A percentile compares a stretch with the other conserved stretches of the same genome.
phyloP scores from a whole-genome alignment of 495 filamentous ascomycete genomes.

The Penicillium robsamsonii region DNA sequence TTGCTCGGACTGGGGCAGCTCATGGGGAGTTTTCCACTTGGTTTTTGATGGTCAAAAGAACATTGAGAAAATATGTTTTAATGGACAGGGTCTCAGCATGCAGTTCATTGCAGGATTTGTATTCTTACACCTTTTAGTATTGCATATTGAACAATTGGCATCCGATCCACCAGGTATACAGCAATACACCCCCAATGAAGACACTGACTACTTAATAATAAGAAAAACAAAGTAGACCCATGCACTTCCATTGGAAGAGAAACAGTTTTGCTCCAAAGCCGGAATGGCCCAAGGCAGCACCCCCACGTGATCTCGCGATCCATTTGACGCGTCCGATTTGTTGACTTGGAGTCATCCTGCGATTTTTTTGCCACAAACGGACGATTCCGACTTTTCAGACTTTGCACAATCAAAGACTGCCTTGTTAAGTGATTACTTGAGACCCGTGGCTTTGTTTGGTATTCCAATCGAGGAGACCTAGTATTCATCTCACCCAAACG shows the following conservation, averaged over 20 bases:
- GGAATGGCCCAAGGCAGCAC: constrained; percentile 13
- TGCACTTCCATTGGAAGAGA: not conserved
- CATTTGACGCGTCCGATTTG: constrained; percentile 36
- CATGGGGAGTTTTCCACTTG: not conserved
- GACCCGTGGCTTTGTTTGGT: not conserved
- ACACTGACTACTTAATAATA: not conserved
- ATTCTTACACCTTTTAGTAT: constrained; percentile 16
- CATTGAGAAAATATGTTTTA: not conserved
- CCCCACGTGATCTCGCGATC: constrained; percentile 45
- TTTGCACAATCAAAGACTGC: not conserved
- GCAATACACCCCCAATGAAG: constrained; percentile 4
- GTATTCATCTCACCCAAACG: not conserved
- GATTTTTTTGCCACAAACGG: constrained; percentile 29
- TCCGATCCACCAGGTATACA: not conserved
- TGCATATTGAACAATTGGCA: constrained; percentile 8
- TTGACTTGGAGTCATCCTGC: constrained; percentile 15
- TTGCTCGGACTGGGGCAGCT: not conserved
- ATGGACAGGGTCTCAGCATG: not conserved
- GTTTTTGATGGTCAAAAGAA: not conserved
- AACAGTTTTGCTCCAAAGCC: not conserved
- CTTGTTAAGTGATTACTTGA: constrained; percentile 1
- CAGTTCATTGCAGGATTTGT: constrained; percentile 6
- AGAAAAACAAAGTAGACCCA: not conserved
- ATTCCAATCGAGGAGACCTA: not conserved
- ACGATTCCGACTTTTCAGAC: not conserved